Evolutionary conservation across 2,329 filamentous ascomycete genomes (phyloP).

Genomic region (Phaeomoniella chlamydospora): DNA sequence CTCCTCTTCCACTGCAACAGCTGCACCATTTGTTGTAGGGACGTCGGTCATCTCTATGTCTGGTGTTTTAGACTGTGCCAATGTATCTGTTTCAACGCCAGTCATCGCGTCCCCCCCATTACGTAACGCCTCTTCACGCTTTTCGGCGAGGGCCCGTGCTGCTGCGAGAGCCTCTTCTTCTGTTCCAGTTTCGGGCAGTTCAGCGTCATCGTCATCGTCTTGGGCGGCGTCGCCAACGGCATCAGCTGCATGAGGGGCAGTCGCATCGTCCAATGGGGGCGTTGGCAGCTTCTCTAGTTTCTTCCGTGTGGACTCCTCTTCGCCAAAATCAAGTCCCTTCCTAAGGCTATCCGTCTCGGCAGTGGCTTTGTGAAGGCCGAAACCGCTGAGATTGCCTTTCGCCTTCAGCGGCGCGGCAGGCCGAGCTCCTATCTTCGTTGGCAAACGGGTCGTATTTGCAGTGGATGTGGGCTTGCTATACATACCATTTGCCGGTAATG

Average conservation of each 20-base stretch:
- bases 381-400: constrained; percentile 63
- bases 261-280: constrained; percentile 45
- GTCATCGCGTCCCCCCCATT: constrained; percentile 19
- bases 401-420: constrained; percentile 49
- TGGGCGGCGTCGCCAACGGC: constrained; percentile 26
- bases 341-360: constrained; percentile 56
- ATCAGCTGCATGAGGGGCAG: constrained; percentile 45
- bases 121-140: constrained; percentile 55
- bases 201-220: constrained; percentile 59
- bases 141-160: constrained; percentile 70
- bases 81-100: constrained; percentile 32
- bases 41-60: constrained; percentile 24
- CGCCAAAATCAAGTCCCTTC: constrained; percentile 69
- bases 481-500: constrained; percentile 17
- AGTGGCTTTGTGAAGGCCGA: constrained; percentile 61
- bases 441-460: not conserved
- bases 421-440: constrained; percentile 14
- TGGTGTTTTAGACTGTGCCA: not conserved
- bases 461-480: constrained; percentile 3
- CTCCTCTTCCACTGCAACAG: constrained; percentile 42
- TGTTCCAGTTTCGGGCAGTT: constrained; percentile 61
- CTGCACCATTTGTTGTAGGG: constrained; percentile 14
- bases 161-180: constrained; percentile 83
- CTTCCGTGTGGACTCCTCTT: constrained; percentile 73
- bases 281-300: constrained; percentile 85